Base-by-base conservation (phyloP, 2,329 filamentous ascomycete species). In the Fusarium proliferatum region DNA sequence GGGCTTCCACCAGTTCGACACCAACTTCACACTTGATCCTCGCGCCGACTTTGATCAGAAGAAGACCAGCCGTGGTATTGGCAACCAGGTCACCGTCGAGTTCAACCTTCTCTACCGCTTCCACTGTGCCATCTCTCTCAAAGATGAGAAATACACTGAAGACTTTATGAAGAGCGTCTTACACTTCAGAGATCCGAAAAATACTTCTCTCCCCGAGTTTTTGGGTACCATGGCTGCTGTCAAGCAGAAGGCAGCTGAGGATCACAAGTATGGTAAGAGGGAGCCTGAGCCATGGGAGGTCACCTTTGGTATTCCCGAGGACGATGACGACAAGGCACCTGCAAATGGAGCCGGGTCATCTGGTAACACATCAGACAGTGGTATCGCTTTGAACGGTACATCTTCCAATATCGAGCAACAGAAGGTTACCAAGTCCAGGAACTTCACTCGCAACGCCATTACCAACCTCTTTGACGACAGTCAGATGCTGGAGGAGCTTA, bases 1-100 rank as follows among this genome's bases (percentile, higher is more conserved):
- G 52, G 82, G 81, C 19, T 80, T 92, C 66, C 91, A 92, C 76
- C 83, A 88, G 3, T 80, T 76, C 6, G 23, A 91, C 77, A 88
- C 86, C 49, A 88, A 87, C 45, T 92, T 89, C 88, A 89, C 86
- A 26, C 82, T 91, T 5, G 64, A 53, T 64, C 55, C 61, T 8
- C 56, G 55, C 11, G 55, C 45, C 17, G 61, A 64, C 33, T 51
- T 64, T 36, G 45, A 77, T 36, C 43, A 66, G 13, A 65, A 85
- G 39, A 75, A 73, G 19, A 75, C 73, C 0, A 76, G 73, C 6
- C 76, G 77, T 26, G 80, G 80, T 5, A 71, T 80, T 4, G 81
- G 81, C 1, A 82, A 82, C 45, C 81, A 82, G n/a, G 79, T 81
- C 3, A 77, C 71, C 6, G 79, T 80, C 12, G 81, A 82, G 64